Percentiles rank a stretch among this genome's conserved stretches.
phyloP scores from a whole-genome alignment of 805 yeast genomes.

The Kodamaea jinghongensis region DNA sequence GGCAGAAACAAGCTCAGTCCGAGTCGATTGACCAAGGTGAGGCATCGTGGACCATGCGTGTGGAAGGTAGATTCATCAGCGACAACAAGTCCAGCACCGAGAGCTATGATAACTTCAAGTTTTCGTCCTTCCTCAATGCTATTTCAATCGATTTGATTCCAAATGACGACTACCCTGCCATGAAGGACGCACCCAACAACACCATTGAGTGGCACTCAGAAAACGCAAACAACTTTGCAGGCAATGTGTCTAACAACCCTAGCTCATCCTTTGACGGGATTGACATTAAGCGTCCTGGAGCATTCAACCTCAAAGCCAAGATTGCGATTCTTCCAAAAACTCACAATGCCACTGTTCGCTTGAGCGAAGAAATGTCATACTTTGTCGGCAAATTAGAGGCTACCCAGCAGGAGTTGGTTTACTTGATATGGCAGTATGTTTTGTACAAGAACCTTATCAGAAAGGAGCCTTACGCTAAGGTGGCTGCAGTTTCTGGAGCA shows the following conservation, averaged over 20 bases:
- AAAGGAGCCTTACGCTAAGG: conserved; percentile 27
- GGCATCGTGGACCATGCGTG: conserved; percentile 77
- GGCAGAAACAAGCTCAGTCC: conserved; percentile 50
- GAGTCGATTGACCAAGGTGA: conserved; percentile 27
- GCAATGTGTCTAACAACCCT: conserved; percentile 8
- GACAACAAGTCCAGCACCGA: conserved; percentile 38
- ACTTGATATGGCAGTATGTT: conserved; percentile 74
- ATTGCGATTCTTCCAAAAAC: conserved; percentile 62
- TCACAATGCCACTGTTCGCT: conserved; percentile 61
- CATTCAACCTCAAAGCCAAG: conserved; percentile 51
- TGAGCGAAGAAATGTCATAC: conserved; percentile 62
- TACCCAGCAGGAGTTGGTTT: conserved; percentile 83
- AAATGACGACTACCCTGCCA: conserved; percentile 36
- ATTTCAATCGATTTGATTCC: conserved; percentile 72
- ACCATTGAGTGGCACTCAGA: conserved; percentile 91
- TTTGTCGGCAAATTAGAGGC: conserved; percentile 75
- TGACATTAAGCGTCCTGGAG: conserved; percentile 80
- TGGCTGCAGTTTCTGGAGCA: conserved; percentile 32
- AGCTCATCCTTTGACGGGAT: conserved; percentile 69
- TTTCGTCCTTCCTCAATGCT: conserved; percentile 78
- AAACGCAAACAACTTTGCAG: conserved; percentile 15
- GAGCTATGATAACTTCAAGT: conserved; percentile 40
- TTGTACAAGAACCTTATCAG: conserved; percentile 59
- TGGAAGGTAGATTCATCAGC: conserved; percentile 78
- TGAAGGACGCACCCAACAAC: conserved; percentile 31